These are phyloP conservation scores for Orobanche coerulescens DNA, from an alignment of 257 asterid species.

Conservation along the genomic window DNA sequence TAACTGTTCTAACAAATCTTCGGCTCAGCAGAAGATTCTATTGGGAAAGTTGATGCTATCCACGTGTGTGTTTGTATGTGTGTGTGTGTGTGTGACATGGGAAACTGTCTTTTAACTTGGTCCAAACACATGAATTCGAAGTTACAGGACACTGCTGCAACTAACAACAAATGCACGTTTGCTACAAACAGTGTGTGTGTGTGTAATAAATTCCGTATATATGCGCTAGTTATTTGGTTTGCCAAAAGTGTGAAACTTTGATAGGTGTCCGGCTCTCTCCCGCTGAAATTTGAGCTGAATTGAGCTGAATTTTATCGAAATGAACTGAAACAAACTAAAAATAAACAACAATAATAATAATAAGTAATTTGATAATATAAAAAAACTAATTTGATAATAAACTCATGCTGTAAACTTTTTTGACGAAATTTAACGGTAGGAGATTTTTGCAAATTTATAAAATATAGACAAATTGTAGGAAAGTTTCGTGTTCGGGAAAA, in stretches of 20 bases:
- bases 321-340: too few relatives aligned
- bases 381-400: too few relatives aligned
- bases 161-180: conserved; percentile 10
- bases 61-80: conserved; percentile 50
- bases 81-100: conserved; percentile 29
- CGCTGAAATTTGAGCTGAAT: too few relatives aligned
- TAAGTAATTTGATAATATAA: too few relatives aligned
- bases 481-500: too few relatives aligned
- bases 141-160: too few relatives aligned
- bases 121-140: neutral
- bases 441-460: too few relatives aligned
- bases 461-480: too few relatives aligned
- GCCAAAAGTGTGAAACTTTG: neutral
- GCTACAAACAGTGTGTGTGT: neutral
- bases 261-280: neutral
- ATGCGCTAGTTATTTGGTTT: neutral
- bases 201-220: neutral
- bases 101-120: conserved; percentile 21
- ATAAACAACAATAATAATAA: too few relatives aligned
- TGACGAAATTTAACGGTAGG: too few relatives aligned
- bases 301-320: too few relatives aligned
- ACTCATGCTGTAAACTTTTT: too few relatives aligned
- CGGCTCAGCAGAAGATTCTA: conserved; percentile 41
- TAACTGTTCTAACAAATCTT: conserved; percentile 37
- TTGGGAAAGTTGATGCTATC: conserved; percentile 32